Conservation (phyloP, 2,329 filamentous ascomycete species). For the Nemania bipapillata region DNA sequence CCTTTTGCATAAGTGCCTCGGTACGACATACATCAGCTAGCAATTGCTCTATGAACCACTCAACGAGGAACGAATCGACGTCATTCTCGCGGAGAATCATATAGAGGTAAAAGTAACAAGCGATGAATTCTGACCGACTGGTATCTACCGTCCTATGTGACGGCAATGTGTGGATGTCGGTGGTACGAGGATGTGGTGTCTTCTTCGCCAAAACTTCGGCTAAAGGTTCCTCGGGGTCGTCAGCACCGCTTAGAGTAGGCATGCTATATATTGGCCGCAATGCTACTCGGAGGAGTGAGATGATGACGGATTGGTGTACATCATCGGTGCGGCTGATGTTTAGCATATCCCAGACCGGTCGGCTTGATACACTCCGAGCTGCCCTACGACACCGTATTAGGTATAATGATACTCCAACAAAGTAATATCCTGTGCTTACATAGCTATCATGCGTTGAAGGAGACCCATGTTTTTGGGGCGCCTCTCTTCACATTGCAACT, state of each 20-base stretch:
- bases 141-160: constrained; percentile 47
- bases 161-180: constrained; percentile 28
- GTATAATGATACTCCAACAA: constrained; percentile 15
- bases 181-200: constrained; percentile 40
- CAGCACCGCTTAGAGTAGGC: constrained; percentile 44
- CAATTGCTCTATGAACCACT: constrained; percentile 60
- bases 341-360: constrained; percentile 54
- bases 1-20: constrained; percentile 55
- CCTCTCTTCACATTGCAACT: constrained; percentile 48
- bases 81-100: constrained; percentile 57
- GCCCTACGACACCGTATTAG: constrained; percentile 51
- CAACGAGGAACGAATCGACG: constrained; percentile 58
- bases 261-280: constrained; percentile 55
- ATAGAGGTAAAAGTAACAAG: constrained; percentile 61
- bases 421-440: constrained; percentile 47
- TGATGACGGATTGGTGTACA: constrained; percentile 59
- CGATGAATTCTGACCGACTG: constrained; percentile 59
- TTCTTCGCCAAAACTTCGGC: constrained; percentile 47
- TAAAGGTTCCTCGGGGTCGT: constrained; percentile 44
- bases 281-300: constrained; percentile 58
- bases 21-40: constrained; percentile 58
- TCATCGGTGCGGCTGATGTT: constrained; percentile 54
- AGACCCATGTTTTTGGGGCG: constrained; percentile 50
- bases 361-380: constrained; percentile 55
- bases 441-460: constrained; percentile 58